Conservation (phyloP, 768 basidiomycete species). For the Auricularia heimuer region DNA sequence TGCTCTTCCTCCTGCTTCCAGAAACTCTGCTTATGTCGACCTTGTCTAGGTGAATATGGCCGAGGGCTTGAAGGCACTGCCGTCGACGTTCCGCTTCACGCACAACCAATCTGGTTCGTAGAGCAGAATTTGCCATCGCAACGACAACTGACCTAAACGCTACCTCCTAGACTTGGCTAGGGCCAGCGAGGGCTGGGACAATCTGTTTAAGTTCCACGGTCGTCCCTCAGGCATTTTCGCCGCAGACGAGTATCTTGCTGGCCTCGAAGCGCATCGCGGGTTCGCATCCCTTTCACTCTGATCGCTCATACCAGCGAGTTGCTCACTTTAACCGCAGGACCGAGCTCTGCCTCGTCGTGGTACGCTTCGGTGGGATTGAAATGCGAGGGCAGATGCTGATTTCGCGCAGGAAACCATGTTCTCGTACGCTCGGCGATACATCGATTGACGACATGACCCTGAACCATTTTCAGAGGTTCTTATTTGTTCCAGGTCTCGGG, state of each 20-base stretch:
- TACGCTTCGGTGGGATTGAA: constrained; percentile 13
- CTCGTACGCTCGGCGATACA: constrained; percentile 27
- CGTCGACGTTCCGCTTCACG: constrained; percentile 44
- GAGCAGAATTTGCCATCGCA: too few species aligned
- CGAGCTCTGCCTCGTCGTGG: constrained; percentile 45
- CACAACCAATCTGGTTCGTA: constrained; percentile 43
- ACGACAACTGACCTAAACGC: too few species aligned
- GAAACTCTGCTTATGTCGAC: constrained; percentile 21
- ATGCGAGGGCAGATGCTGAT: constrained; percentile 5
- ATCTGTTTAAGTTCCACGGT: constrained; percentile 50
- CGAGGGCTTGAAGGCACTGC: constrained; percentile 45
- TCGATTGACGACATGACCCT: too few species aligned
- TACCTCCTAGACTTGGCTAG: constrained; percentile 32
- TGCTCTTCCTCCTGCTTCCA: not conserved
- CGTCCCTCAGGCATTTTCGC: constrained; percentile 46
- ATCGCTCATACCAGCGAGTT: too few species aligned
- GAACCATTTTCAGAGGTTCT: constrained; percentile 29
- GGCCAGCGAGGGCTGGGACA: constrained; percentile 44
- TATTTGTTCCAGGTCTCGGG: constrained; percentile 48
- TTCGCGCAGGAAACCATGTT: constrained; percentile 45
- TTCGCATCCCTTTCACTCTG: constrained; percentile 13
- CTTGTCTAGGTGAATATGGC: constrained; percentile 42
- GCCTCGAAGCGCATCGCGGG: constrained; percentile 46
- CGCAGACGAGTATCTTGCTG: constrained; percentile 49
- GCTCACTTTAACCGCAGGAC: constrained; percentile 24